A percentile compares a stretch with the other conserved stretches of the same genome.
Evolutionary conservation across 805 yeast species (phyloP).

Genomic region (Schwanniomyces pseudopolymorphus): DNA sequence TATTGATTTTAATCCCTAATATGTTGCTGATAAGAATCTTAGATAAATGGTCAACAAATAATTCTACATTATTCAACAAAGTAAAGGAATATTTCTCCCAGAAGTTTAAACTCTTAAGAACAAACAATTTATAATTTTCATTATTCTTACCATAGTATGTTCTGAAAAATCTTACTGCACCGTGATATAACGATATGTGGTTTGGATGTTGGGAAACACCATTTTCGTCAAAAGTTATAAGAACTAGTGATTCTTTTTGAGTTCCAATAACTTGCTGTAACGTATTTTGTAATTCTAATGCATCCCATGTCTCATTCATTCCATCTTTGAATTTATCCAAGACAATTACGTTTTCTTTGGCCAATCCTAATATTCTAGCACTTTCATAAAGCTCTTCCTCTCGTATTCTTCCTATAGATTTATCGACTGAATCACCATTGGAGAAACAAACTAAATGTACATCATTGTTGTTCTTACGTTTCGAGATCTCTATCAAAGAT

Average conservation of each 20-base stretch:
- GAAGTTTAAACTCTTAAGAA: constrained; percentile 35
- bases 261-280: constrained; percentile 28
- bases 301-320: constrained; percentile 66
- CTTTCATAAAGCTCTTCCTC: constrained; percentile 57
- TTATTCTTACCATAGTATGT: constrained; percentile 7
- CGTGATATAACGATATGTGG: constrained; percentile 65
- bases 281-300: constrained; percentile 35
- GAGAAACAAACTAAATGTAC: constrained; percentile 70
- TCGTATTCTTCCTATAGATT: constrained; percentile 68
- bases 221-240: constrained; percentile 75
- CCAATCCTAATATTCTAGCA: constrained; percentile 53
- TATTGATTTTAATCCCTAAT: constrained; percentile 34
- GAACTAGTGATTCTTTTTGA: constrained; percentile 23
- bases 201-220: constrained; percentile 92
- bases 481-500: constrained; percentile 52
- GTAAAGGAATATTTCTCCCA: constrained; percentile 53
- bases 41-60: constrained; percentile 39
- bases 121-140: constrained; percentile 20
- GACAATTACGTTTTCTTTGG: constrained; percentile 40
- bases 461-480: constrained; percentile 47
- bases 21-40: constrained; percentile 27
- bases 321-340: constrained; percentile 58
- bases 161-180: constrained; percentile 39
- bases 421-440: constrained; percentile 63
- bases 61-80: constrained; percentile 39